Evolutionary conservation across 2,329 filamentous ascomycete genomes (phyloP).

Genomic region (Alternaria atra): DNA sequence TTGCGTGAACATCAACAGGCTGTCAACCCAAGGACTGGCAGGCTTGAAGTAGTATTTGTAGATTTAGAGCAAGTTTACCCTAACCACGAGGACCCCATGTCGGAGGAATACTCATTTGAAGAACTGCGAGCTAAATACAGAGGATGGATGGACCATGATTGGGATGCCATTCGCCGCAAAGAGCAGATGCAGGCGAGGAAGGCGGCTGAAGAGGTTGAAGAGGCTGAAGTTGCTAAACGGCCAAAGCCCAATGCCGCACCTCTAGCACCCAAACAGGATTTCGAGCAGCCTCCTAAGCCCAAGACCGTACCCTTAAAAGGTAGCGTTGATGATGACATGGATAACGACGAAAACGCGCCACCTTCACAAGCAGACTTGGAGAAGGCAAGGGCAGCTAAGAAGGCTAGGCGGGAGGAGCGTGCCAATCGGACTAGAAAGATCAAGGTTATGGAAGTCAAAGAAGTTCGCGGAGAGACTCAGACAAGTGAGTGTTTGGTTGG

Average conservation of each 20-base stretch:
- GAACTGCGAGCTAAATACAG: conserved; percentile 82
- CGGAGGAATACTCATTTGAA: conserved; percentile 86
- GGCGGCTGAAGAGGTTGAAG: conserved; percentile 27
- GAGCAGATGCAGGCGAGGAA: conserved; percentile 40
- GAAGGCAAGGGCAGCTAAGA: conserved; percentile 65
- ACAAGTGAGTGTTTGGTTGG: conserved; percentile 71
- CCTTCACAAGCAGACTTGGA: conserved; percentile 59
- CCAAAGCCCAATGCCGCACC: conserved; percentile 23
- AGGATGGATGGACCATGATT: conserved; percentile 70
- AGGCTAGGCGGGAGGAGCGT: conserved; percentile 58
- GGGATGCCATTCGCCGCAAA: conserved; percentile 52
- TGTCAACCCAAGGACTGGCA: conserved; percentile 82
- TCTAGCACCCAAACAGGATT: conserved; percentile 28
- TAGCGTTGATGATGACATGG: conserved; percentile 42
- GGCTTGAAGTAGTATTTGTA: conserved; percentile 86
- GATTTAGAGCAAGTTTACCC: conserved; percentile 88
- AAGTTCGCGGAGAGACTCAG: conserved; percentile 82
- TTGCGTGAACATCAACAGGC: conserved; percentile 82
- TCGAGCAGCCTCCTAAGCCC: conserved; percentile 27
- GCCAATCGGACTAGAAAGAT: conserved; percentile 64
- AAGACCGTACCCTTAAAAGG: conserved; percentile 47
- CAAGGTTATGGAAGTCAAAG: conserved; percentile 74
- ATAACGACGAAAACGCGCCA: conserved; percentile 59
- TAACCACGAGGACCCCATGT: conserved; percentile 70
- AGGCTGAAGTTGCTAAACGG: conserved; percentile 19